Evolutionary conservation across 495 filamentous ascomycete species (phyloP), one percentile per base, ranked within the genome.

Genomic region (Halenospora varia): DNA sequence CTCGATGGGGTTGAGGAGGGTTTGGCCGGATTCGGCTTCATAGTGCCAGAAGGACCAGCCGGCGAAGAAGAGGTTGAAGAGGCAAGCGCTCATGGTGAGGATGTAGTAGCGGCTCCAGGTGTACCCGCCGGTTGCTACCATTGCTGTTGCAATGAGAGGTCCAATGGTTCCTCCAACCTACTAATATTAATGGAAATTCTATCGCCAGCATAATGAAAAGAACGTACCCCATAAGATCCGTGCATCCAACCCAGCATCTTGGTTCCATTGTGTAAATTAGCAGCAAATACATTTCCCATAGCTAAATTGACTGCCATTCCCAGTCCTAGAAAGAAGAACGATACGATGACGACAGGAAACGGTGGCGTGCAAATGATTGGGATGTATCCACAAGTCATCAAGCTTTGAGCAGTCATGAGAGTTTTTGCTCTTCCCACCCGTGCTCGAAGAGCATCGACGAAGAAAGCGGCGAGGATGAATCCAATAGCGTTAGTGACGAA

Each of bases 401-500:
- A 61, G 18, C 81, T 51, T 63, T 85, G 76, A 0, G 83, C 75
- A 3, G 88, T 54, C 2, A 83, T 76, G 23, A 89, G 74, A 24
- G 79, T 76, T 53, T 76, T 84, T 0, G 82, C 82, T 18, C 86
- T 81, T 10, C 90, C 89, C 0, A 92, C 60, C 1, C 80, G 74
- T 10, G 84, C 69, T 29, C 77, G 70, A n/a, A 80, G 63, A 44
- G 67, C 73, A 63, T 87, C 81, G 39, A 83, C 81, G 57, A 84
- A 74, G 22, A 86, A 82, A 1, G 88, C 88, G 2, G 86, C 87
- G 44, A 77, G 63, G 63, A 92, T 84, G 73, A 90, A 95, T 19
- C 90, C 90, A 15, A 87, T 50, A 0, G 90, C 89, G 60, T 88
- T 89, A 41, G 84, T 77, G 23, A 96, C 79, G 75, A 92, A 94